These are phyloP conservation scores for Chenopodium berlandieri DNA, from an alignment of 148 eudicot species.

Conservation along the genomic window DNA sequence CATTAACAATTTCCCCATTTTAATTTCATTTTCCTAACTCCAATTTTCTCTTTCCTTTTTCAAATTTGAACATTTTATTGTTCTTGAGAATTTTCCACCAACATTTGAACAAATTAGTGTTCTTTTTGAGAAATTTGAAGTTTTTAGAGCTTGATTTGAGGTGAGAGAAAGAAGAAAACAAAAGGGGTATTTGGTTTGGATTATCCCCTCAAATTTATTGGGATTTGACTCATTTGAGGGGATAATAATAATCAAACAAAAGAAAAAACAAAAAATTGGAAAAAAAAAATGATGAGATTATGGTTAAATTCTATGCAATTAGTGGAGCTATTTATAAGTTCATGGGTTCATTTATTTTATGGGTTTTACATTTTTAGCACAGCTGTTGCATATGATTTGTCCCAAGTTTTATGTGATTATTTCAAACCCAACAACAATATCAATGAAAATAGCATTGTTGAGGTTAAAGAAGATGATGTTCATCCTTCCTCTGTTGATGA, in stretches of 20 bases:
- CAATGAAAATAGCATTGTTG: neutral
- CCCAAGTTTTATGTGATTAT: constrained; percentile 52
- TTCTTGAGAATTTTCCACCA: neutral
- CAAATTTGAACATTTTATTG: neutral
- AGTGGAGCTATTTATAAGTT: constrained; percentile 68
- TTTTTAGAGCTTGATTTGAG: neutral
- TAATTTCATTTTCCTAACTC: neutral
- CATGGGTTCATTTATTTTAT: constrained; percentile 75
- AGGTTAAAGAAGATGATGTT: constrained; percentile 32
- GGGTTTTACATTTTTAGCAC: constrained; percentile 85
- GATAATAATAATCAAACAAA: neutral
- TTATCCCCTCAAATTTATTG: neutral
- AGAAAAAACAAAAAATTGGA: neutral
- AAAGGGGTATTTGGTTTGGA: neutral
- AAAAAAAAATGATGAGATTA: constrained; percentile 54
- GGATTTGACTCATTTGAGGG: neutral
- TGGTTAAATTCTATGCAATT: constrained; percentile 60
- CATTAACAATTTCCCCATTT: neutral
- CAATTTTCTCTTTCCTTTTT: neutral
- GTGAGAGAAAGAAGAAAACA: neutral
- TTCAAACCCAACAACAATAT: constrained; percentile 38
- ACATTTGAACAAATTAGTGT: neutral
- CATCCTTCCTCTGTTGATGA: constrained; percentile 37
- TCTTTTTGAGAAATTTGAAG: neutral
- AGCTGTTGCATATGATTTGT: constrained; percentile 73